Percentiles rank a stretch among this genome's conserved stretches.
Evolutionary conservation across 2,329 filamentous ascomycete genomes (phyloP).

Genomic region (Trichoderma hamatum): DNA sequence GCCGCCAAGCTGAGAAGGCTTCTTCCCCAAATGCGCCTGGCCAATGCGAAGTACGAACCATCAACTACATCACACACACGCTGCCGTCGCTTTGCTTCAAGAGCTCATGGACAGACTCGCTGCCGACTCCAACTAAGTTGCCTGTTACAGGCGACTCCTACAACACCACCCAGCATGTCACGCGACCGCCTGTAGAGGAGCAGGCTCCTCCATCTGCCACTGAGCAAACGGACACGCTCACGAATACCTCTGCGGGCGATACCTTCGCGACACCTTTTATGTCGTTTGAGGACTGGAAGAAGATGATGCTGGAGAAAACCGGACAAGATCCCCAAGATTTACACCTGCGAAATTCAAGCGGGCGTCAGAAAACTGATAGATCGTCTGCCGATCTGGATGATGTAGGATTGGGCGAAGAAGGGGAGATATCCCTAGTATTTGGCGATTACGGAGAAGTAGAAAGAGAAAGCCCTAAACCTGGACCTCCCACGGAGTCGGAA

Average conservation of each 20-base stretch:
- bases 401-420: slow-evolving; percentile 82
- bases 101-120: slow-evolving; percentile 56
- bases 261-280: slow-evolving; percentile 64
- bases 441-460: slow-evolving; percentile 43
- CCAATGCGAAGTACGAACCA: slow-evolving; percentile 62
- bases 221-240: slow-evolving; percentile 1
- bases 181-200: slow-evolving; percentile 1
- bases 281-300: slow-evolving; percentile 98
- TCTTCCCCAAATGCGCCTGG: background rate
- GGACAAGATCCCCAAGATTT: slow-evolving; percentile 73
- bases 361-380: slow-evolving; percentile 50
- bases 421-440: slow-evolving; percentile 71
- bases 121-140: slow-evolving; percentile 27
- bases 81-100: slow-evolving; percentile 76
- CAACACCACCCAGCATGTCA: background rate
- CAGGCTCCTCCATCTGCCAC: background rate
- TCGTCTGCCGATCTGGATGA: slow-evolving; percentile 66
- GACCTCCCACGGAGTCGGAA: background rate
- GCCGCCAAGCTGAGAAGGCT: background rate
- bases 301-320: slow-evolving; percentile 81
- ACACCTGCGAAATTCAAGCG: slow-evolving; percentile 62
- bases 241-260: slow-evolving; percentile 23
- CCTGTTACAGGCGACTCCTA: background rate
- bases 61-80: slow-evolving; percentile 81
- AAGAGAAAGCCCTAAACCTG: slow-evolving; percentile 25